Percentiles rank a stretch among this genome's conserved stretches.
These are phyloP conservation scores for Aurinia saxatilis DNA, from an alignment of 345 rosid species.

Conservation along the genomic window DNA sequence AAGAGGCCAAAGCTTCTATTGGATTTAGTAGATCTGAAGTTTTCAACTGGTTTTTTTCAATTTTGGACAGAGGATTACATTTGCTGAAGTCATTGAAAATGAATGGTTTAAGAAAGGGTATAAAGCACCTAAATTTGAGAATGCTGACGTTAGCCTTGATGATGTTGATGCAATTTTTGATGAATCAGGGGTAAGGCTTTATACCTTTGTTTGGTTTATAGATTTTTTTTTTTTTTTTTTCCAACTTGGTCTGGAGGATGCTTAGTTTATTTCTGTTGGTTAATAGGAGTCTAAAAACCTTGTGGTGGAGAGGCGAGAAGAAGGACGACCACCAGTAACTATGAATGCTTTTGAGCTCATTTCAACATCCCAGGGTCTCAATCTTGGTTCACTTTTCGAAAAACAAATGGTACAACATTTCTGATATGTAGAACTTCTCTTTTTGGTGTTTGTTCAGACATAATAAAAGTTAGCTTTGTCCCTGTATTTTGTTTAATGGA, in stretches of 20 bases:
- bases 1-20: background rate
- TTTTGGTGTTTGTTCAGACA: background rate
- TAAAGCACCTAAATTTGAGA: constrained; percentile 75
- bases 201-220: background rate
- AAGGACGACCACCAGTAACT: constrained; percentile 62
- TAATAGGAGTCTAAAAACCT: constrained; percentile 58
- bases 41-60: background rate
- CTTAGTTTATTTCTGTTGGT: constrained; percentile 22
- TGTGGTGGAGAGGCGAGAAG: constrained; percentile 86
- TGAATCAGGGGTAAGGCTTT: constrained; percentile 57
- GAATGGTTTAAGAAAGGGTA: constrained; percentile 99
- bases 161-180: constrained; percentile 81
- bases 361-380: constrained; percentile 93
- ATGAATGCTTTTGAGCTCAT: constrained; percentile 99
- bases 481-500: background rate
- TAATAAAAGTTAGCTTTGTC: background rate
- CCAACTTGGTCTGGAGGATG: background rate
- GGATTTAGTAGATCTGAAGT: background rate
- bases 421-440: background rate
- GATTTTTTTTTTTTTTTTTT: background rate
- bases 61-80: constrained; percentile 69
- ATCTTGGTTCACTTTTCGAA: constrained; percentile 86
- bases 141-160: constrained; percentile 65
- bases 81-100: constrained; percentile 73
- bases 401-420: constrained; percentile 75